Percentiles rank a stretch among this genome's conserved stretches.
Conservation (phyloP, 1,139 yeast species). For the Nakaseomyces sp. region DNA sequence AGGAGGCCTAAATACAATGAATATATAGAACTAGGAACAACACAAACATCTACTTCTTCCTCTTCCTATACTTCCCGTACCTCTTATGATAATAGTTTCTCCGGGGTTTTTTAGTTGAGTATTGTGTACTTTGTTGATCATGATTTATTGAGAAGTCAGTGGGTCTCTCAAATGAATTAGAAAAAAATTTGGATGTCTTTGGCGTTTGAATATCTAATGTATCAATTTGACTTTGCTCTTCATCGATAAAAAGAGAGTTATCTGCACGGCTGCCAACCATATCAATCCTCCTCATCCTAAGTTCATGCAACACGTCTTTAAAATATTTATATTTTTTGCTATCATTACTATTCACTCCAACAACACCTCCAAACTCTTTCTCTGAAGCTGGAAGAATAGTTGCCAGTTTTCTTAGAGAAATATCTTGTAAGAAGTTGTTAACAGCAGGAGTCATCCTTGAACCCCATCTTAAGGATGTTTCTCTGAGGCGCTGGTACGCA, state of each 20-base stretch:
- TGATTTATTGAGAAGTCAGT: background rate
- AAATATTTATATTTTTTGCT: constrained; percentile 40
- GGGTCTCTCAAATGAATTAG: constrained; percentile 9
- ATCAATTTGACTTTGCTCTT: constrained; percentile 4
- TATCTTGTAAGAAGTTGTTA: constrained; percentile 41
- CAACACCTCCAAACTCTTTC: constrained; percentile 40
- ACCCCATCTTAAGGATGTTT: constrained; percentile 39
- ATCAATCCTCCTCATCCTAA: constrained; percentile 31
- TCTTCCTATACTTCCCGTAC: background rate
- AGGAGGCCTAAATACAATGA: no score
- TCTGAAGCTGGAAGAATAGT: constrained; percentile 45
- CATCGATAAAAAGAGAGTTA: constrained; percentile 1
- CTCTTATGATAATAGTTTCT: constrained; percentile 2
- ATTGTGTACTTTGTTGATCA: background rate
- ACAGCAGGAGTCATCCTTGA: constrained; percentile 32
- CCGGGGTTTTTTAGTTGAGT: background rate
- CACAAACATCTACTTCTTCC: no score
- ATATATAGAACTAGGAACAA: no score
- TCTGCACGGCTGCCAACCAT: constrained; percentile 5
- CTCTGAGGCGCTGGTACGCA: constrained; percentile 37
- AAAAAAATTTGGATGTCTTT: constrained; percentile 18
- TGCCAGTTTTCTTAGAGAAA: constrained; percentile 48
- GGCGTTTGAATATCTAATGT: constrained; percentile 6
- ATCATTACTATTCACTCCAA: constrained; percentile 37
- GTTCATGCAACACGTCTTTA: constrained; percentile 36